Evolutionary conservation across 768 basidiomycete species (phyloP), one percentile per base, ranked within the genome.

Genomic region (Trametes punicea): DNA sequence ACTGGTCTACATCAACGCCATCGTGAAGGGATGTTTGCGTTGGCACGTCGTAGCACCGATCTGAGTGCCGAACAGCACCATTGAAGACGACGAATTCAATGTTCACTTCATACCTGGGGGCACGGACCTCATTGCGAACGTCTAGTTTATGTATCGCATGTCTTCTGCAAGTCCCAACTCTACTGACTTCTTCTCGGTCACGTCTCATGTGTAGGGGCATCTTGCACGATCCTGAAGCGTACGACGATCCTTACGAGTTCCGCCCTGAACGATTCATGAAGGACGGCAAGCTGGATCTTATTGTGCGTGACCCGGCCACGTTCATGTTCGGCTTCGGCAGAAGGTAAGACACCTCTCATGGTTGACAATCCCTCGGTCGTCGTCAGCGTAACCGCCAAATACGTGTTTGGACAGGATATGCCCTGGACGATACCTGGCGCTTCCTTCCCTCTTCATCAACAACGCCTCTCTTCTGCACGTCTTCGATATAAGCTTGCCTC

Each of bases 41-140:
- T 75, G 74, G 74, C 67, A 65, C 39, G 67, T 66, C 7, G 63
- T 66, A 0, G 55, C 62, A 20, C 74, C 74, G 0, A 46, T 73
- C 15, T 61, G 64, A n/a, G 6, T 68, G 15, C 56, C 61, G 7
- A 66, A 64, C 20, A 34, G 41, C 7, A 51, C 60, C 0, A 42
- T 47, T 9, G 50, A 63, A 33, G 67, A 67, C 41, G 64, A 66
- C 29, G 54, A 57, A 5, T 64, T 65, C 45, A 16, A 56, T 2
- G 65, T 64, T 0, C 63, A 65, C 44, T 55, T 56, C 46, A 69
- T 70, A 10, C 67, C 68, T 2, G 52, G 54, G 5, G 65, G 64
- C 4, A 62, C 68, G 0, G 49, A 57, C 10, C 26, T 69, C 11
- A 26, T 69, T 4, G 34, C 62, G 2, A 69, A 69, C 56, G 41